phyloP scores from a whole-genome alignment of 441 rosid species.

The Raphanus hybrid region DNA sequence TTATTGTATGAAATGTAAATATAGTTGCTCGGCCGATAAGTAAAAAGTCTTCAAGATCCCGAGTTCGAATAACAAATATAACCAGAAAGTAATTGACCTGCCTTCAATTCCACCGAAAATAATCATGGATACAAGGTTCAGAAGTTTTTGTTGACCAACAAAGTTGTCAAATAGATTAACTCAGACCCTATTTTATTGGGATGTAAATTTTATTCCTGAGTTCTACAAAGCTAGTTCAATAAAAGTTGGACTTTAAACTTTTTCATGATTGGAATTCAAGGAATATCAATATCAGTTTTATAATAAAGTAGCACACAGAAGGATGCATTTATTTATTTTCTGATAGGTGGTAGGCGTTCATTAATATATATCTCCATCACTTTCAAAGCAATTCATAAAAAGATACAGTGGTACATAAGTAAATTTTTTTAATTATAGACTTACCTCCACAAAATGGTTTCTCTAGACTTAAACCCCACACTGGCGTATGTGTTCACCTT shows the following conservation, averaged over 20 bases:
- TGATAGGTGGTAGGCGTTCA: constrained; percentile 18
- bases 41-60: neutral
- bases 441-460: neutral
- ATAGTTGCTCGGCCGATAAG: neutral
- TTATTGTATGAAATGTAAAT: neutral
- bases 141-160: neutral
- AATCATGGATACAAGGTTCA: neutral
- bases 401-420: neutral
- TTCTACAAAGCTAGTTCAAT: neutral
- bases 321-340: constrained; percentile 7
- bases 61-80: neutral
- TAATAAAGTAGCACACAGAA: too few species aligned
- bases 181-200: neutral
- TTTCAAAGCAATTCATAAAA: constrained; percentile 5
- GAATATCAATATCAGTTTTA: neutral
- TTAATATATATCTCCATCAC: constrained; percentile 21
- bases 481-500: constrained; percentile 6
- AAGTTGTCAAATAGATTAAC: neutral
- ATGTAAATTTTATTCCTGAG: neutral
- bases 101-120: neutral
- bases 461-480: constrained; percentile 13
- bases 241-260: neutral
- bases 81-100: neutral
- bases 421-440: neutral
- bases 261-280: neutral